Evolutionary conservation across 2,329 filamentous ascomycete genomes (phyloP).

Genomic region (Pestalotiopsis sp.): DNA sequence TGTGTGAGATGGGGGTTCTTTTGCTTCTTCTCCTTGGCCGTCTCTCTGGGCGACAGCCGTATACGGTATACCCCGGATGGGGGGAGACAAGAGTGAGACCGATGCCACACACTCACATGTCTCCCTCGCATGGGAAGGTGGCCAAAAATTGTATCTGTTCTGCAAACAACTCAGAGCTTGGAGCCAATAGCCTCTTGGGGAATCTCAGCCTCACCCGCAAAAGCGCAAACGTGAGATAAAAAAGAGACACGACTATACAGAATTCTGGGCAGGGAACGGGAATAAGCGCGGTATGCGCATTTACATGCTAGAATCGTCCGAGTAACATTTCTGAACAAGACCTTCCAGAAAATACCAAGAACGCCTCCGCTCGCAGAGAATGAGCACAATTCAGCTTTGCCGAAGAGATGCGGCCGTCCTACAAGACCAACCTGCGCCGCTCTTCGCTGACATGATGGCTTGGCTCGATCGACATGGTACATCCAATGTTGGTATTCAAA

Average conservation of each 20-base stretch:
- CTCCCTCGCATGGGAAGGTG: slow-evolving; percentile 7
- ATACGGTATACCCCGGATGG: background rate
- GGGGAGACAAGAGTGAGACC: background rate
- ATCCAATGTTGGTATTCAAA: background rate
- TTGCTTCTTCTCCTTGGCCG: slow-evolving; percentile 7
- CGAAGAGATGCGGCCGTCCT: background rate
- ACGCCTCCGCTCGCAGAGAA: background rate
- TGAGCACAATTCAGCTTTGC: background rate
- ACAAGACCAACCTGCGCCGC: background rate
- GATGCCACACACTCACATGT: slow-evolving; percentile 8
- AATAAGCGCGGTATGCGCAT: background rate
- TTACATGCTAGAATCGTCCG: background rate
- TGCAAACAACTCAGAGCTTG: background rate
- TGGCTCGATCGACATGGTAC: background rate
- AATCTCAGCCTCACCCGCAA: slow-evolving; percentile 8
- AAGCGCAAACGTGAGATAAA: background rate
- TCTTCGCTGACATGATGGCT: background rate
- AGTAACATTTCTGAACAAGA: background rate
- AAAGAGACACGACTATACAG: background rate
- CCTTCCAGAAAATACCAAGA: background rate
- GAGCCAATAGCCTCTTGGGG: background rate
- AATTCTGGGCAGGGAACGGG: background rate
- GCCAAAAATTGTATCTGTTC: background rate
- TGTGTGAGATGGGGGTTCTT: slow-evolving; percentile 15
- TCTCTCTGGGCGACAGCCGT: too few species aligned